A percentile compares a stretch with the other conserved stretches of the same genome.
phyloP scores from a whole-genome alignment of 1,284 basidiomycete genomes.

The Pseudozyma sp. region DNA sequence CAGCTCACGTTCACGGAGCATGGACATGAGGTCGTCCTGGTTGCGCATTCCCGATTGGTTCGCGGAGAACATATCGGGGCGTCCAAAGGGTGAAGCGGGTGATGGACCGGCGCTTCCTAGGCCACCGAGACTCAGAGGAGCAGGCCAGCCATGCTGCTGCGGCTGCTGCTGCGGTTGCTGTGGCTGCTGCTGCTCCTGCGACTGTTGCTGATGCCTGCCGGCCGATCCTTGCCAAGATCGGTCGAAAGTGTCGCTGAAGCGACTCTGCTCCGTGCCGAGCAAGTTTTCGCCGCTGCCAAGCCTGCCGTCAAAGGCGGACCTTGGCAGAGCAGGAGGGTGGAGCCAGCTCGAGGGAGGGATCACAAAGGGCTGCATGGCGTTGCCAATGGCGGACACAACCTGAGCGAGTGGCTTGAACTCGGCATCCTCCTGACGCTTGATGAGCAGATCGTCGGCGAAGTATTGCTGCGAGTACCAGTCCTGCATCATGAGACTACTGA shows the following conservation, averaged over 20 bases:
- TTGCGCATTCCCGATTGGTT: slow-evolving; percentile 37
- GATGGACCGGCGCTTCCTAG: slow-evolving; percentile 22
- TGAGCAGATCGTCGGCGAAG: slow-evolving; percentile 84
- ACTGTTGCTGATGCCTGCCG: slow-evolving; percentile 12
- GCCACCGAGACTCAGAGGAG: slow-evolving; percentile 29
- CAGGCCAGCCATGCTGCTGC: slow-evolving; percentile 38
- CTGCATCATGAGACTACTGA: slow-evolving; percentile 90
- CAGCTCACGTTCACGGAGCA: slow-evolving; percentile 55
- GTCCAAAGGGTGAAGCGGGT: slow-evolving; percentile 47
- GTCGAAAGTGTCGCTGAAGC: slow-evolving; percentile 28
- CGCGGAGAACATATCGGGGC: slow-evolving; percentile 26
- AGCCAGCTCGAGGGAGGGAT: slow-evolving; percentile 54
- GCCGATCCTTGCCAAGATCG: slow-evolving; percentile 20
- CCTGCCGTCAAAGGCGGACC: slow-evolving; percentile 20
- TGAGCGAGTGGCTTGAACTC: slow-evolving; percentile 69
- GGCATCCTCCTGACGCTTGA: slow-evolving; percentile 76
- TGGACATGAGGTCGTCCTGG: slow-evolving; percentile 51
- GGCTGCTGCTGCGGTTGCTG: slow-evolving; percentile 8
- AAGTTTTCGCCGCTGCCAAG: slow-evolving; percentile 17
- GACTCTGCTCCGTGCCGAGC: slow-evolving; percentile 34
- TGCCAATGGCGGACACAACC: slow-evolving; percentile 65
- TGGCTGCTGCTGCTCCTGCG: slow-evolving; percentile 7
- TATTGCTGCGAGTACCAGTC: slow-evolving; percentile 94
- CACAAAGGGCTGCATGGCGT: slow-evolving; percentile 68
- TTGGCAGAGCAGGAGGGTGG: slow-evolving; percentile 20